Evolutionary conservation across 129 eudicot species (phyloP).

Genomic region (Escallonia herrerae): DNA sequence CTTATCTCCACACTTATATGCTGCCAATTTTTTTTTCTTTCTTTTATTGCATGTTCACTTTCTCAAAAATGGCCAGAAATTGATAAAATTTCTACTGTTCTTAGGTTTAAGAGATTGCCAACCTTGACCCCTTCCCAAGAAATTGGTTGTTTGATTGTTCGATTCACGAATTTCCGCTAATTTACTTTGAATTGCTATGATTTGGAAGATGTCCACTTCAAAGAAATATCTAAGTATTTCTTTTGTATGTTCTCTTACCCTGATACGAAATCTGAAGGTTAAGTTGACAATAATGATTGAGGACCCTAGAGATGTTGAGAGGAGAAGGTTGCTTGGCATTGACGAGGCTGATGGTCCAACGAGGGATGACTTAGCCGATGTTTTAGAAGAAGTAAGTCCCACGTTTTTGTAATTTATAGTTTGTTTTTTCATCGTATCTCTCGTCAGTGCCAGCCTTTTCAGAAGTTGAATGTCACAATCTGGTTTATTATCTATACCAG

Average conservation of each 20-base stretch:
- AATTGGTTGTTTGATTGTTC: neutral
- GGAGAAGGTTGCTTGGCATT: conserved; percentile 77
- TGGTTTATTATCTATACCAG: neutral
- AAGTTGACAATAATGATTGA: conserved; percentile 87
- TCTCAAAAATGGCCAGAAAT: neutral
- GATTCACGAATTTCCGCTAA: neutral
- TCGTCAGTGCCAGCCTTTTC: neutral
- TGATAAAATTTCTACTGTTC: neutral
- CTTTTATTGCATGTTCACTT: neutral
- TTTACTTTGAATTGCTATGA: neutral
- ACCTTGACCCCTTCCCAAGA: neutral
- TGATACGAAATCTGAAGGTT: conserved; percentile 36
- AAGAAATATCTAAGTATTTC: neutral
- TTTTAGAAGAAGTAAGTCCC: conserved; percentile 64
- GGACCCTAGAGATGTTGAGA: conserved; percentile 90
- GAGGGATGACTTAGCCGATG: conserved; percentile 77
- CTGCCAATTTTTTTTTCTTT: neutral
- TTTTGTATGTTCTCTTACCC: neutral
- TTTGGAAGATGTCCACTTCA: neutral
- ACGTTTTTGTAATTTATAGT: conserved; percentile 2
- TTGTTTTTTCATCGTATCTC: neutral
- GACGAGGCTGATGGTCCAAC: conserved; percentile 84
- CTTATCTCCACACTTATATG: neutral
- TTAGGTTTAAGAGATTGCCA: neutral
- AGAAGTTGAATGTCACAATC: neutral